A percentile compares a stretch with the other conserved stretches of the same genome.
phyloP scores from a whole-genome alignment of 768 basidiomycete genomes.

The Agaricus subrufescens region DNA sequence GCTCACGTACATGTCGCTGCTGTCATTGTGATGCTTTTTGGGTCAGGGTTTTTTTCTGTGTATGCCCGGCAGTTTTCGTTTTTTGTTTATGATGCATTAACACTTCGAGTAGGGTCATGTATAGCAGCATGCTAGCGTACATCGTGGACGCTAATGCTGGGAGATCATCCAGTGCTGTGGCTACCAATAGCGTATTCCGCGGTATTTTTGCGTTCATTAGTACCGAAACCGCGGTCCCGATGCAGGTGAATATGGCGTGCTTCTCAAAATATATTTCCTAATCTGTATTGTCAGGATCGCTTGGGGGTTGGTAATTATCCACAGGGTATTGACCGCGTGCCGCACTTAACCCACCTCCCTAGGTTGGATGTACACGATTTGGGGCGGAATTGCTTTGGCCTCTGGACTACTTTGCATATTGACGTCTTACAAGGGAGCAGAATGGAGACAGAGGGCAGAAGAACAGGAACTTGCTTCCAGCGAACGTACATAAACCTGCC shows the following conservation, averaged over 20 bases:
- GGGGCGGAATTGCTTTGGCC: not conserved
- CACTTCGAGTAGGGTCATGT: constrained; percentile 3
- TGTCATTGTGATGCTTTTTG: constrained; percentile 66
- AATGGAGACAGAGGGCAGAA: not conserved
- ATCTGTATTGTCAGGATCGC: constrained; percentile 28
- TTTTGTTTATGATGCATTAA: not conserved
- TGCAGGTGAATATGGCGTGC: constrained; percentile 11
- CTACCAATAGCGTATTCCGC: constrained; percentile 15
- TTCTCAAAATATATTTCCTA: not conserved
- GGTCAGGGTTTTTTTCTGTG: constrained; percentile 72
- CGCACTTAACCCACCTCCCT: not conserved
- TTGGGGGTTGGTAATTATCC: constrained; percentile 62
- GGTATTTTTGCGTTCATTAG: constrained; percentile 14
- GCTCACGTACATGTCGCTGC: constrained; percentile 59
- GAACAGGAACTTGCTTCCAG: not conserved
- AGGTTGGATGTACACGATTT: constrained; percentile 40
- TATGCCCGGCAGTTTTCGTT: constrained; percentile 26
- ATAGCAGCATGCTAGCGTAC: constrained; percentile 15
- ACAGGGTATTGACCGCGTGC: not conserved
- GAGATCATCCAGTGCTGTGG: constrained; percentile 16
- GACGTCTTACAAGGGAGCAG: not conserved
- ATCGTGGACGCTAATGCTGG: constrained; percentile 17
- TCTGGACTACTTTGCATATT: not conserved
- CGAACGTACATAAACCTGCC: no score
- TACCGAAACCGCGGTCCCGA: constrained; percentile 14